These are phyloP conservation scores for Solanum lycopersicoides DNA, from an alignment of 257 asterid species.

Conservation along the genomic window DNA sequence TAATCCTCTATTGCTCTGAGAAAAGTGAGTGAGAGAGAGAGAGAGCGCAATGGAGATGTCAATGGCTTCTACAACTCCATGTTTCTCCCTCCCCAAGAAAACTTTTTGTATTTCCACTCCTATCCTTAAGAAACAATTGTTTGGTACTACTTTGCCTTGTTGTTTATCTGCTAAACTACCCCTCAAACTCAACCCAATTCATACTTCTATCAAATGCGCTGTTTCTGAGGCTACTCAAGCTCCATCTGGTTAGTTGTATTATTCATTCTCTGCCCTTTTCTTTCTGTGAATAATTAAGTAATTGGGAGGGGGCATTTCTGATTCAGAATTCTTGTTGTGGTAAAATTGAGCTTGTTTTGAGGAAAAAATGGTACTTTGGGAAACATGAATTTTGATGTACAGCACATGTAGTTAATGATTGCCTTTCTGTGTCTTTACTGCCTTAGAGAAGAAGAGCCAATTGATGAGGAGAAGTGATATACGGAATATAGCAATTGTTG, in stretches of 20 bases:
- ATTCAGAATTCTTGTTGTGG: not conserved
- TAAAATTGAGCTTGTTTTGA: not conserved
- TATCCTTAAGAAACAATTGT: conserved; percentile 40
- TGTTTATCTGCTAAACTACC: conserved; percentile 18
- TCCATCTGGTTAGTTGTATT: conserved; percentile 32
- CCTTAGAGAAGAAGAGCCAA: conserved; percentile 49
- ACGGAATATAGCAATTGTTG: conserved; percentile 93
- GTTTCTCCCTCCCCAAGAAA: conserved; percentile 10
- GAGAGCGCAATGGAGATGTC: conserved; percentile 60
- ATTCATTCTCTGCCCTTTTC: not conserved
- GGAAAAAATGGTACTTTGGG: not conserved
- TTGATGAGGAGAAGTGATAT: conserved; percentile 68
- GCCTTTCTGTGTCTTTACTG: not conserved
- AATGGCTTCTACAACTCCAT: conserved; percentile 20
- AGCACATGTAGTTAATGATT: not conserved
- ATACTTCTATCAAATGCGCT: conserved; percentile 54
- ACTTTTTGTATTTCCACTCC: conserved; percentile 17
- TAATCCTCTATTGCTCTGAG: conserved; percentile 14
- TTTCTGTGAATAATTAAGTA: not conserved
- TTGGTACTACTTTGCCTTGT: conserved; percentile 27
- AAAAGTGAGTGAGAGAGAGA: not conserved
- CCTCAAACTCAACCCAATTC: conserved; percentile 9
- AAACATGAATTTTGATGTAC: not conserved
- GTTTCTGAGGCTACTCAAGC: conserved; percentile 56
- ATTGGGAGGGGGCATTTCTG: not conserved